These are phyloP conservation scores for Lentinus tigrinus DNA, from an alignment of 768 basidiomycete genomes.

Conservation along the genomic window DNA sequence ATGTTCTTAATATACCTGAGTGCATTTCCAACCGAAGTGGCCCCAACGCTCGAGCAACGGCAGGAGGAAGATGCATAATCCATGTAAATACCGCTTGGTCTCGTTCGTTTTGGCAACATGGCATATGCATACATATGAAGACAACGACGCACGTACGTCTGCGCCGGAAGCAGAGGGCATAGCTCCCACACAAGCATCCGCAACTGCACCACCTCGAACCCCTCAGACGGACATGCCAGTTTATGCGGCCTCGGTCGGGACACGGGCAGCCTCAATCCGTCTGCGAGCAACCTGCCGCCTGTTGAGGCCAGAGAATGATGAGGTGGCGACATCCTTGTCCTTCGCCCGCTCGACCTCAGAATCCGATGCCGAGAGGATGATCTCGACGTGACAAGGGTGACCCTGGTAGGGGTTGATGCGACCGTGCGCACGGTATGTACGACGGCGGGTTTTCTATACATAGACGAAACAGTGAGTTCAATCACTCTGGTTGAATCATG, in stretches of 20 bases:
- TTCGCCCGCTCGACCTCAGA: slow-evolving; percentile 90
- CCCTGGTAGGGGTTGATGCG: slow-evolving; percentile 99
- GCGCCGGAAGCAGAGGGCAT: slow-evolving; percentile 18
- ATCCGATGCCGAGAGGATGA: slow-evolving; percentile 79
- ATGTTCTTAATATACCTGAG: not conserved
- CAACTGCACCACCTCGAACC: slow-evolving; percentile 4
- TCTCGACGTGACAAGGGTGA: slow-evolving; percentile 94
- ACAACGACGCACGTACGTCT: slow-evolving; percentile 18
- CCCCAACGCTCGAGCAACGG: not conserved
- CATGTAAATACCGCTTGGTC: slow-evolving; percentile 18
- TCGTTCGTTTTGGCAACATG: slow-evolving; percentile 25
- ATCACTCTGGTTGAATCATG: not conserved
- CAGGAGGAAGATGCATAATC: slow-evolving; percentile 16
- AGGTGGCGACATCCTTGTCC: slow-evolving; percentile 61
- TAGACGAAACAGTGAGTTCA: slow-evolving; percentile 1
- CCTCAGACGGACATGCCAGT: not conserved
- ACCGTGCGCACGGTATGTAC: slow-evolving; percentile 98
- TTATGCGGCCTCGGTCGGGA: slow-evolving; percentile 2
- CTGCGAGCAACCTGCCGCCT: slow-evolving; percentile 83
- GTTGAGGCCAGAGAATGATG: slow-evolving; percentile 68
- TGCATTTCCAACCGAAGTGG: not conserved
- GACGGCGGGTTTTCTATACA: slow-evolving; percentile 92
- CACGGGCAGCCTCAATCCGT: slow-evolving; percentile 81
- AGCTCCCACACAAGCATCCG: slow-evolving; percentile 16
- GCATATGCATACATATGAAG: slow-evolving; percentile 32